phyloP scores from a whole-genome alignment of 441 rosid species.

The Croton laevigatus region DNA sequence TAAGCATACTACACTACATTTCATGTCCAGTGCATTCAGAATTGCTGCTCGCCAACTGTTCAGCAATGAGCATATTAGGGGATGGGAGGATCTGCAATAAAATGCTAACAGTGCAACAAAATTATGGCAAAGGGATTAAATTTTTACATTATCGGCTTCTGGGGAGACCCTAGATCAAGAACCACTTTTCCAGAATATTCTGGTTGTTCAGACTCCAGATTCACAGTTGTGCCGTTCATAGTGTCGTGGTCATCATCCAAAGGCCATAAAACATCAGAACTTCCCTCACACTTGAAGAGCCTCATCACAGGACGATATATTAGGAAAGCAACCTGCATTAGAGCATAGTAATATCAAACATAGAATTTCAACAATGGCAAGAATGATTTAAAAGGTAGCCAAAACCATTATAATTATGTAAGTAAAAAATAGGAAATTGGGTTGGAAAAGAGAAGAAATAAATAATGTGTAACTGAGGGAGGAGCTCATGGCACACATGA shows the following conservation, averaged over 20 bases:
- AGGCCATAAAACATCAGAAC: conserved; percentile 89
- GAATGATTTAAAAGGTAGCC: background rate
- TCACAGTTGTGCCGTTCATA: conserved; percentile 31
- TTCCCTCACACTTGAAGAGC: conserved; percentile 78
- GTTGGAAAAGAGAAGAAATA: background rate
- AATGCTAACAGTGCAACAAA: conserved; percentile 8
- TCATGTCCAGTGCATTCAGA: background rate
- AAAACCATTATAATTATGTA: background rate
- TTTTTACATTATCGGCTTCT: conserved; percentile 59
- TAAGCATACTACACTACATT: conserved; percentile 4
- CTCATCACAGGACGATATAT: conserved; percentile 98
- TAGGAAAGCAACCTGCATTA: conserved; percentile 82
- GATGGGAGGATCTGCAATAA: background rate
- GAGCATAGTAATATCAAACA: background rate
- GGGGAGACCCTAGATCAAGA: conserved; percentile 66
- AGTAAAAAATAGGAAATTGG: background rate
- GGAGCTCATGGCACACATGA: no score
- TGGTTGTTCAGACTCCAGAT: conserved; percentile 46
- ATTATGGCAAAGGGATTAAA: conserved; percentile 15
- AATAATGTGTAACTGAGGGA: background rate
- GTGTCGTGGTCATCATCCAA: conserved; percentile 62
- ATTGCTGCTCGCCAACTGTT: background rate
- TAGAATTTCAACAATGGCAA: background rate
- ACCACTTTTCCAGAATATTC: conserved; percentile 45
- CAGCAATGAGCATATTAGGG: conserved; percentile 2